phyloP scores from a whole-genome alignment of 176 grass and related monocot genomes.

The Microstegium vimineum region DNA sequence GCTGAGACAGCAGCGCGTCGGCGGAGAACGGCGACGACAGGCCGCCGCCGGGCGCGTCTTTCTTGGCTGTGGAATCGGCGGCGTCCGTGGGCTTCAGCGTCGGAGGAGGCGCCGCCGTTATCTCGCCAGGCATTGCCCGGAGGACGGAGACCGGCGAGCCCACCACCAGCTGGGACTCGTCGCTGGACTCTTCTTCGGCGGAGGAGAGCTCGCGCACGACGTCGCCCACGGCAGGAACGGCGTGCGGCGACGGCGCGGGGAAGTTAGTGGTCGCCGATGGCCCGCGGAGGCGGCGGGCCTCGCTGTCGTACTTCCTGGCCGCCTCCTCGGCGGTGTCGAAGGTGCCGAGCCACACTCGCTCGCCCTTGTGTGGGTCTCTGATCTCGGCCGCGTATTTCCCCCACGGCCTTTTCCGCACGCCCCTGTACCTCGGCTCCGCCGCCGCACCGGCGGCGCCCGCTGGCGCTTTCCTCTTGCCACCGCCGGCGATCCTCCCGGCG shows the following conservation, averaged over 20 bases:
- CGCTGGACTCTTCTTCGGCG: conserved; percentile 61
- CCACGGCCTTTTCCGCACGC: conserved; percentile 48
- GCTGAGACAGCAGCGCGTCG: not conserved
- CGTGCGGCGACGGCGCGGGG: not conserved
- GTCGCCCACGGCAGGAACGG: not conserved
- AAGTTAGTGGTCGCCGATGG: conserved; percentile 71
- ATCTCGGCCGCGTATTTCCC: conserved; percentile 57
- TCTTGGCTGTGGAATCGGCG: not conserved
- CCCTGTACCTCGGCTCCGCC: conserved; percentile 21
- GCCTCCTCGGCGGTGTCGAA: conserved; percentile 86
- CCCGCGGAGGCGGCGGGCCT: conserved; percentile 62
- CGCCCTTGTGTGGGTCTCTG: conserved; percentile 43
- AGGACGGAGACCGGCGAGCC: conserved; percentile 81
- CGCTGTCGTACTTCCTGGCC: conserved; percentile 59
- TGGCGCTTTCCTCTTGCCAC: not conserved
- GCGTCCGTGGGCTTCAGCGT: not conserved
- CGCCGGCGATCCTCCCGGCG: not conserved
- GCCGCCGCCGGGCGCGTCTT: not conserved
- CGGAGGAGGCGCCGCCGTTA: too few species aligned
- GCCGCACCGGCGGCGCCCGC: not conserved
- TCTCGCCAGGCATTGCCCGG: not conserved
- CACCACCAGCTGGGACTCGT: conserved; percentile 48
- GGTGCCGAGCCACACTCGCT: conserved; percentile 72
- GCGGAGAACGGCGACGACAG: not conserved
- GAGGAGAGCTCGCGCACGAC: not conserved